phyloP scores from a whole-genome alignment of 73 alveolate genomes.

The Stentor roeselii region DNA sequence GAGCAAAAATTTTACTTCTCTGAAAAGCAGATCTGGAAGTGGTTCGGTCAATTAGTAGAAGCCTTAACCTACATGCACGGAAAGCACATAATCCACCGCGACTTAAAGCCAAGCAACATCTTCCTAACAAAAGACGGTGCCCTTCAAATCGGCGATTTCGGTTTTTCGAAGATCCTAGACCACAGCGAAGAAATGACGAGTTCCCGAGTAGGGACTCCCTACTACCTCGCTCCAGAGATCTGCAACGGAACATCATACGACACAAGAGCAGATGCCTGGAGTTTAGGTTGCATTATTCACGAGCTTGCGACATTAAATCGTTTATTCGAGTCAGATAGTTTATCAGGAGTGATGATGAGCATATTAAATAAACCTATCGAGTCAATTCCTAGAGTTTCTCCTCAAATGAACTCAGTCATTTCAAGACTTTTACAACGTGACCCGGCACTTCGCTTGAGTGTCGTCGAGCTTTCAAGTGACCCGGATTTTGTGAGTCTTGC shows the following conservation, averaged over 20 bases:
- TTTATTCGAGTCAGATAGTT: not conserved
- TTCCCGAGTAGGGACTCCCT: conserved; percentile 27
- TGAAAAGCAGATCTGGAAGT: conserved; percentile 90
- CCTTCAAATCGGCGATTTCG: conserved; percentile 87
- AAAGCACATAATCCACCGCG: conserved; percentile 91
- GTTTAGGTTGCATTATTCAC: conserved; percentile 20
- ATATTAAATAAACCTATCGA: not conserved
- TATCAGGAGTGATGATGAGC: not conserved
- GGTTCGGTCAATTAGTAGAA: conserved; percentile 66
- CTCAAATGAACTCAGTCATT: not conserved
- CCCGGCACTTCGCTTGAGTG: not conserved
- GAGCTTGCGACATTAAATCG: conserved; percentile 24
- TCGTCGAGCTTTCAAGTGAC: not conserved
- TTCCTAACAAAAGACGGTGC: conserved; percentile 67
- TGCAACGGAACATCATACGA: conserved; percentile 22
- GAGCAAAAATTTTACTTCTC: conserved; percentile 41
- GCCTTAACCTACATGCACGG: conserved; percentile 89
- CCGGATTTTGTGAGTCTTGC: not conserved
- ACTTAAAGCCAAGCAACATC: conserved; percentile 89
- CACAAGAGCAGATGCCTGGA: conserved; percentile 24
- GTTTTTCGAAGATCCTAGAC: conserved; percentile 37
- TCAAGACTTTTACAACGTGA: not conserved
- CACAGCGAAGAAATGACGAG: conserved; percentile 17
- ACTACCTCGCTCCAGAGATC: conserved; percentile 27
- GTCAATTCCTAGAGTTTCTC: not conserved